Base-by-base conservation (phyloP, 164 flowering plant species). In the Tetracentron sinense region DNA sequence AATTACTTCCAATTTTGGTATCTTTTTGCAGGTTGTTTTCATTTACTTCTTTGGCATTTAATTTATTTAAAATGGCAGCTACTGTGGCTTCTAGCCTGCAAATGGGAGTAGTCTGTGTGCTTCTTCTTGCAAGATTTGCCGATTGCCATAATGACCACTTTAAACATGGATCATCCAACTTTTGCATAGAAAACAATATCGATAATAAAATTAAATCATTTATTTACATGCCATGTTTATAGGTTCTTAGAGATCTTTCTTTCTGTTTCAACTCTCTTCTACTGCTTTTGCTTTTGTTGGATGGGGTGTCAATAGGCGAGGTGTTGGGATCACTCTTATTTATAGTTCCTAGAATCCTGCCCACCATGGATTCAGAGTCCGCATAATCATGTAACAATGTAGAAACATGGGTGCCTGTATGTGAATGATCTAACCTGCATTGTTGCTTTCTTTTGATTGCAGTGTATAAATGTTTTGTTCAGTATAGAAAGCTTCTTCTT, bases 381-480 rank as follows among this genome's bases (percentile, higher is more conserved):
- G n/a, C n/a, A n/a, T n/a, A n/a, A n/a, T n/a, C n/a, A n/a, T n/a
- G n/a, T n/a, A n/a, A n/a, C n/a, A n/a, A n/a, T n/a, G n/a, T n/a
- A n/a, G n/a, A n/a, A n/a, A 90, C 98, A 54, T 93, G 97, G 98
- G 98, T 93, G 23, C 98, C 98, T 65, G 98, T 90, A 80, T 77
- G 97, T 82, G 58, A 60, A 44, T 63, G 22, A 31, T 30, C 29
- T 53, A 54, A 44, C 42, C 7, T 60, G n/a, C 54, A 35, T 7
- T 22, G 6, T 0, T 59, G 10, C 3, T 68, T 42, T 16, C 35
- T 33, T 7, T 12, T 17, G 23, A 20, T 56, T 64, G 42, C 21
- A 33, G 28, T 19, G 50, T 17, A 23, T 22, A 16, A 23, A 23
- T 53, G n/a, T 48, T 27, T 7, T 42, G 38, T 57, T 28, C 22